Percentiles rank a stretch among this genome's conserved stretches.
These are phyloP conservation scores for Tetradesmus obliquus DNA, from an alignment of 139 green algal species.

Conservation along the genomic window DNA sequence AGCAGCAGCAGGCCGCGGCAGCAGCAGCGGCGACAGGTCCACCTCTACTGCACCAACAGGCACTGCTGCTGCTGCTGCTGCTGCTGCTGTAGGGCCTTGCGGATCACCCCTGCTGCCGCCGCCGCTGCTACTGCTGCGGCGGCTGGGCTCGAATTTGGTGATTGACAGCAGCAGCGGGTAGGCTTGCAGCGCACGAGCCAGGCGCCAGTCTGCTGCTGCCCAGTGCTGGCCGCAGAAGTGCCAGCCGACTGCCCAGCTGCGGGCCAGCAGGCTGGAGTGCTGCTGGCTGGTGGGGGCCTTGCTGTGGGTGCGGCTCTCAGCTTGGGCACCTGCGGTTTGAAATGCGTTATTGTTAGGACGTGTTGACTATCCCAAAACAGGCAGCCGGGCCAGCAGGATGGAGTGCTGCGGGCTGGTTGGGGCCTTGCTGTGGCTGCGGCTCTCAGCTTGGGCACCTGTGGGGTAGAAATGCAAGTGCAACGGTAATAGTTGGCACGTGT, in stretches of 20 bases:
- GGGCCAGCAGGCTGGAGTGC: neutral
- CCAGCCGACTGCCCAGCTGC: slow-evolving; percentile 47
- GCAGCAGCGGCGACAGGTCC: slow-evolving; percentile 46
- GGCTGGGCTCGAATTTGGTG: slow-evolving; percentile 1
- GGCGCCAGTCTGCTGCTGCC: slow-evolving; percentile 40
- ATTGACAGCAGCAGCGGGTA: slow-evolving; percentile 37
- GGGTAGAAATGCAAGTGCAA: no score
- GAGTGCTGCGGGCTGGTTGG: neutral
- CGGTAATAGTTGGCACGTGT: no score
- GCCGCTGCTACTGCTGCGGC: neutral
- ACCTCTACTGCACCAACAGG: slow-evolving; percentile 38
- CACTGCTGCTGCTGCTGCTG: slow-evolving; percentile 4
- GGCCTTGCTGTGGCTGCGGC: slow-evolving; percentile 12
- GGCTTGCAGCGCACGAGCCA: slow-evolving; percentile 22
- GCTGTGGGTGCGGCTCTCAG: slow-evolving; percentile 22
- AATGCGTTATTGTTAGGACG: neutral
- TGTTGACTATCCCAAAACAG: no score
- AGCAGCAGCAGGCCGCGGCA: neutral
- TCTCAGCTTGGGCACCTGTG: slow-evolving; percentile 32
- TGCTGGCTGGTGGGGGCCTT: slow-evolving; percentile 12
- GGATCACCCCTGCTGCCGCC: neutral
- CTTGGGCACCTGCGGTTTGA: slow-evolving; percentile 21
- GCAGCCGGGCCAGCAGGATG: neutral
- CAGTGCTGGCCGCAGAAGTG: slow-evolving; percentile 55
- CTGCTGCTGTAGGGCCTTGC: neutral